Evolutionary conservation across 805 yeast species (phyloP).

Genomic region (Vanderwaltozyma polyspora): DNA sequence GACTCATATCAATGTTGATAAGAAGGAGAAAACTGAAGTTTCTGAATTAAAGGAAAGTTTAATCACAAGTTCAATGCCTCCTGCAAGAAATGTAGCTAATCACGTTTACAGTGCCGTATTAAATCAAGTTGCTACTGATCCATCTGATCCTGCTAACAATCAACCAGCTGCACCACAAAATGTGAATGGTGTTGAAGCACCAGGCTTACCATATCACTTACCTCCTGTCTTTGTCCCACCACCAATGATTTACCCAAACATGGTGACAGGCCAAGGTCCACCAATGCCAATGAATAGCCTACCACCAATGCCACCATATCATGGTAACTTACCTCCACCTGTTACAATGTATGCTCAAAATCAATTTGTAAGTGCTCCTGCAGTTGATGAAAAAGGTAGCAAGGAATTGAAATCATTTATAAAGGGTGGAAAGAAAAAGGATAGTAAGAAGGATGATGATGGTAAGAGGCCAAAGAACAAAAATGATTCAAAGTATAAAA

Average conservation of each 20-base stretch:
- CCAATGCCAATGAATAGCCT: slow-evolving; percentile 9
- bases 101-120: slow-evolving; percentile 26
- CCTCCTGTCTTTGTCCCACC: slow-evolving; percentile 14
- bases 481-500: too few species aligned
- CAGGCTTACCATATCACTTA: slow-evolving; percentile 20
- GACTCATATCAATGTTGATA: slow-evolving; percentile 5
- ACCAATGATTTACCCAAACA: slow-evolving; percentile 7
- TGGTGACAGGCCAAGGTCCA: slow-evolving; percentile 8
- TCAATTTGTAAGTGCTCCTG: not conserved
- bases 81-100: slow-evolving; percentile 19
- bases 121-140: slow-evolving; percentile 17
- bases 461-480: not conserved
- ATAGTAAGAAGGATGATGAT: not conserved
- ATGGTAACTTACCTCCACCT: slow-evolving; percentile 7
- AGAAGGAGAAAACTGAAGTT: slow-evolving; percentile 1
- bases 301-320: slow-evolving; percentile 6
- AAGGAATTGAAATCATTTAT: slow-evolving; percentile 5
- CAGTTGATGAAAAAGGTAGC: slow-evolving; percentile 7
- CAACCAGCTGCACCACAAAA: slow-evolving; percentile 3
- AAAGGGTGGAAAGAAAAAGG: not conserved
- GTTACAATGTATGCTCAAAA: slow-evolving; percentile 1
- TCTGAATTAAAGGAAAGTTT: slow-evolving; percentile 9
- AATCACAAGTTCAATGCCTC: slow-evolving; percentile 9
- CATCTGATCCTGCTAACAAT: slow-evolving; percentile 1
- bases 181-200: slow-evolving; percentile 7